Conservation (phyloP, 371 early-diverging fungal genomes). For the Lichtheimia hyalospora region DNA sequence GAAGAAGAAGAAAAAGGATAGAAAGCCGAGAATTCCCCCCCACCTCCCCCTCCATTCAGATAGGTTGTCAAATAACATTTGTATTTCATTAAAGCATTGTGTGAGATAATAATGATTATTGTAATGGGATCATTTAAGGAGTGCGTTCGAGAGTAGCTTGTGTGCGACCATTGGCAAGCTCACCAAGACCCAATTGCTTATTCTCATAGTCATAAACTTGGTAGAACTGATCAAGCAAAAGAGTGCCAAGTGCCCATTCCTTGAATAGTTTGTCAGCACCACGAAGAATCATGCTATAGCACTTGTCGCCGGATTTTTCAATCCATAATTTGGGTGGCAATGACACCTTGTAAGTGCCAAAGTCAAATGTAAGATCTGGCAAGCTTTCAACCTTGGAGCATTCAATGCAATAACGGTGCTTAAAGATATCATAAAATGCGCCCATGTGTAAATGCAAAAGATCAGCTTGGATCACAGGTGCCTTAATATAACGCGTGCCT, state of each 20-base stretch:
- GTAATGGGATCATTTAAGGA: too few relatives aligned
- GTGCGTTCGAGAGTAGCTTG: not conserved
- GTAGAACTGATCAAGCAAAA: slow-evolving; percentile 1
- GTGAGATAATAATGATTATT: too few relatives aligned
- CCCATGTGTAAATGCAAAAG: slow-evolving; percentile 4
- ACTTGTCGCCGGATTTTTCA: not conserved
- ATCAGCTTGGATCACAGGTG: slow-evolving; percentile 5
- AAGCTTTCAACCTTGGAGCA: not conserved
- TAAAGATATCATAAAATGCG: not conserved
- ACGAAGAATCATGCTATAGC: slow-evolving; percentile 1
- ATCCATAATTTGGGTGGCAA: slow-evolving; percentile 3
- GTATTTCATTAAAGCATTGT: too few relatives aligned
- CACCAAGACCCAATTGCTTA: not conserved
- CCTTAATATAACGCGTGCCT: slow-evolving; percentile 2
- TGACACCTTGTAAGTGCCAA: not conserved
- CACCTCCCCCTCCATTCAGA: too few relatives aligned
- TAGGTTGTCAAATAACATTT: too few relatives aligned
- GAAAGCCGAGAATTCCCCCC: not conserved
- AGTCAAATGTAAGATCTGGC: not conserved
- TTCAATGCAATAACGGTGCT: slow-evolving; percentile 1
- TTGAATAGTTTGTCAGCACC: slow-evolving; percentile 1
- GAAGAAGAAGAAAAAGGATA: slow-evolving; percentile 6
- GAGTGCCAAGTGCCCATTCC: slow-evolving; percentile 7
- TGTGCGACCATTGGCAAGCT: not conserved
- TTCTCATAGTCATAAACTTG: not conserved